Base-by-base conservation (phyloP, 495 filamentous ascomycete species). In the Aspergillus steynii region DNA sequence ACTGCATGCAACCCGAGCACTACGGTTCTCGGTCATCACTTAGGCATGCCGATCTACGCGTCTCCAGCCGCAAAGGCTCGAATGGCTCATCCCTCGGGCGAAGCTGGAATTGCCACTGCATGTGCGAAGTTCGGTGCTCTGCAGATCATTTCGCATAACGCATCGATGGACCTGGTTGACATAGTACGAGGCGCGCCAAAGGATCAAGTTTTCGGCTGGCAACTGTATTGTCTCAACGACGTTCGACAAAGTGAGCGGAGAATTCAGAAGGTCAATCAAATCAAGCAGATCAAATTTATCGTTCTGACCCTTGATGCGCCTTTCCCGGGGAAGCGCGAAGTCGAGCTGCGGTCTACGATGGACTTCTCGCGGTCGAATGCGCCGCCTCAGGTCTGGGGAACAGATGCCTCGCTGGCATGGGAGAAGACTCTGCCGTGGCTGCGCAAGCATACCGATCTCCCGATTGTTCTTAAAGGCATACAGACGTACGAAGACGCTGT, bases 401-500 rank as follows among this genome's bases (percentile, higher is more conserved):
- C 92, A 2, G 88, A 91, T 48, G 81, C 88, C 2, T 88, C 89
- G 53, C 72, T 97, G 51, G 96, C 91, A 8, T 98, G 94, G 94
- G 81, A 86, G 64, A 83, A 85, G 49, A 94, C 91, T 15, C 74
- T 98, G 47, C 81, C 85, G 2, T 97, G 91, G 88, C 65, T 96
- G 58, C 80, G 83, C 9, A 74, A 85, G 67, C 90, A 96, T 52
- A 96, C 93, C 0, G 62, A 82, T 47, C 72, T 96, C 45, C 94
- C 94, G 0, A 90, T 98, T 61, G 84, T 98, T 56, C 77, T 98
- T 50, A 98, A 98, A 80, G 94, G 94, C 9, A 63, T 98, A 1
- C 94, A 98, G 72, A 96, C 93, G 0, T 91, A 96, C 65, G 93
- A 97, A 70, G 94, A 98, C 71, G 93, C 91, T 1, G 90, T 88